Percentiles rank a stretch among this genome's conserved stretches.
Evolutionary conservation across 2,329 filamentous ascomycete genomes (phyloP).

Genomic region (Fusarium veterinarium): DNA sequence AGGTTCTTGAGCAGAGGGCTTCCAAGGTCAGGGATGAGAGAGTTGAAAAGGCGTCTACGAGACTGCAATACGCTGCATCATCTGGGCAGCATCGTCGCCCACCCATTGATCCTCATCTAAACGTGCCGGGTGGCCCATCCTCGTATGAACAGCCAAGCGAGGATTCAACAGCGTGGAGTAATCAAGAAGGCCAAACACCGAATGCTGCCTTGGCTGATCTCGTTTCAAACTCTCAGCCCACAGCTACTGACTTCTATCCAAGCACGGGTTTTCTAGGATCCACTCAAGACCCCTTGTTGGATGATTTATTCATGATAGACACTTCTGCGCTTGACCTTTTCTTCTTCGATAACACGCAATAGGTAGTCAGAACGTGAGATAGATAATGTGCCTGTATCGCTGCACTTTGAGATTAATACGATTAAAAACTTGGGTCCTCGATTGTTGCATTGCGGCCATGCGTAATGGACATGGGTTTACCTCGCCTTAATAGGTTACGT

Average conservation of each 20-base stretch:
- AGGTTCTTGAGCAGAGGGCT: conserved; percentile 5
- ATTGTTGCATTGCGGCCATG: not conserved
- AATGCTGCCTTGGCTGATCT: not conserved
- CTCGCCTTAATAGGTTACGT: not conserved
- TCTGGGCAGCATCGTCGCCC: not conserved
- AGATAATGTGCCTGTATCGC: not conserved
- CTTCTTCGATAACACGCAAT: not conserved
- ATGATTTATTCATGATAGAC: conserved; percentile 1
- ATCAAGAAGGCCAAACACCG: rapidly evolving
- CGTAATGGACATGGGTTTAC: not conserved
- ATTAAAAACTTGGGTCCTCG: not conserved
- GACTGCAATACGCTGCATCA: not conserved
- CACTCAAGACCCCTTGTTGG: not conserved
- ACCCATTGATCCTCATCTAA: not conserved
- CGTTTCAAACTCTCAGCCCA: rapidly evolving
- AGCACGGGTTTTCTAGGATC: not conserved
- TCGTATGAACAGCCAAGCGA: not conserved
- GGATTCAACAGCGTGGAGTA: not conserved
- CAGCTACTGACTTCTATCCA: rapidly evolving
- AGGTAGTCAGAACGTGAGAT: not conserved
- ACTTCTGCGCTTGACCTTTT: not conserved
- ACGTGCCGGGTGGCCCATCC: not conserved
- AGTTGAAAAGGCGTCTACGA: not conserved
- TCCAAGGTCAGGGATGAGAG: not conserved
- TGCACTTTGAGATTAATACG: not conserved